Evolutionary conservation across 495 filamentous ascomycete genomes (phyloP).

Genomic region (Tuber umbilicatum): DNA sequence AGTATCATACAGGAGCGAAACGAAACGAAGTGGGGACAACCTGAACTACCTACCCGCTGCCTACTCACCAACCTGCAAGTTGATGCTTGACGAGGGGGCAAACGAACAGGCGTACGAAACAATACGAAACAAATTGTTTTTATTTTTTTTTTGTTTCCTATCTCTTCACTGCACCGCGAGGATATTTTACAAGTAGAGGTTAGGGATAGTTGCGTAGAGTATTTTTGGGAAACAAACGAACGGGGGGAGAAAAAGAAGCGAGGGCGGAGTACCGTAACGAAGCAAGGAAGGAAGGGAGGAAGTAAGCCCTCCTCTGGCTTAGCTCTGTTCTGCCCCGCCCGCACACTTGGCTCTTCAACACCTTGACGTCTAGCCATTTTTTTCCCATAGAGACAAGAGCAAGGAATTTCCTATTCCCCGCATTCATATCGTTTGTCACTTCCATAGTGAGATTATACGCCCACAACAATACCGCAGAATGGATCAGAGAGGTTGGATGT

Average conservation of each 20-base stretch:
- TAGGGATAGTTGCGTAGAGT: background rate
- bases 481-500: conserved; percentile 65
- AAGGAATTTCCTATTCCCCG: background rate
- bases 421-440: background rate
- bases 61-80: background rate
- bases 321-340: background rate
- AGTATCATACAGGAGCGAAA: background rate
- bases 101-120: background rate
- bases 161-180: background rate
- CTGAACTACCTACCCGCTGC: background rate
- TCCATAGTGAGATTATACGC: background rate
- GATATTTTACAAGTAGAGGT: background rate
- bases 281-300: background rate
- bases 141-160: background rate
- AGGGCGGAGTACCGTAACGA: background rate
- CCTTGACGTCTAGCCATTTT: background rate
- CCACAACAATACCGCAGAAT: background rate
- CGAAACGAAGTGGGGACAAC: background rate
- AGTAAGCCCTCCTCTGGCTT: background rate
- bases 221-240: background rate
- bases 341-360: background rate
- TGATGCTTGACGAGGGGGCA: background rate
- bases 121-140: background rate
- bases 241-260: background rate
- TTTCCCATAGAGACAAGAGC: background rate